These are phyloP conservation scores for Phytophthora meadii DNA, from an alignment of 352 stramenopile species.

Conservation along the genomic window DNA sequence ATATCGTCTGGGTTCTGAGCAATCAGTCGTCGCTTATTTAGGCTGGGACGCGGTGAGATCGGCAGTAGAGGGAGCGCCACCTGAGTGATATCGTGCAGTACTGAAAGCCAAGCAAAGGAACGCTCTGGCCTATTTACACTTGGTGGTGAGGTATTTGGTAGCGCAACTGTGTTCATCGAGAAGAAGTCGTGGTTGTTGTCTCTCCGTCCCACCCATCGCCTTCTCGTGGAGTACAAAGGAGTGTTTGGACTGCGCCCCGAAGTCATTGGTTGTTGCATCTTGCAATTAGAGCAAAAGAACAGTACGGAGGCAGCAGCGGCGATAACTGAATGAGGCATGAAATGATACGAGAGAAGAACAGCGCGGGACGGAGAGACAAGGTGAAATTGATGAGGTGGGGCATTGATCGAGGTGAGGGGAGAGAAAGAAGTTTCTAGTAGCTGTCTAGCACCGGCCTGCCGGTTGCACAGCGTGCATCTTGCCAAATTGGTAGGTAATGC, in stretches of 20 bases:
- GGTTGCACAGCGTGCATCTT: constrained; percentile 3
- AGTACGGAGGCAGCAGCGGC: constrained; percentile 2
- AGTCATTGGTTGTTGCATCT: background rate
- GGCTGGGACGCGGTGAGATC: constrained; percentile 4
- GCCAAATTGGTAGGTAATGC: background rate
- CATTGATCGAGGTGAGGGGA: constrained; percentile 16
- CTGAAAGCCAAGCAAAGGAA: constrained; percentile 3
- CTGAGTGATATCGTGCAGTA: constrained; percentile 3
- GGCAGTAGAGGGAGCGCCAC: background rate
- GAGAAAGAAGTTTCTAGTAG: background rate
- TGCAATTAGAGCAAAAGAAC: constrained; percentile 2
- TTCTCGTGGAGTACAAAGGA: background rate
- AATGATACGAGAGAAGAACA: background rate
- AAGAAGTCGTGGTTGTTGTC: constrained; percentile 6
- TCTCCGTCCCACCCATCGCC: constrained; percentile 6
- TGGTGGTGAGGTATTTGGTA: constrained; percentile 24
- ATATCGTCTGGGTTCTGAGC: constrained; percentile 86
- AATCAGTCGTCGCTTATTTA: constrained; percentile 89
- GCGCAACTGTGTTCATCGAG: constrained; percentile 14
- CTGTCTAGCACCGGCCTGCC: constrained; percentile 1
- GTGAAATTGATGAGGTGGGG: constrained; percentile 13
- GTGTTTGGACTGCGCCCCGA: background rate
- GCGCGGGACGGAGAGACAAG: constrained; percentile 7
- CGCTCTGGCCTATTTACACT: background rate
- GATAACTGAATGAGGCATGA: constrained; percentile 6